A percentile compares a stretch with the other conserved stretches of the same genome.
Evolutionary conservation across 345 rosid species (phyloP).

Genomic region (Dipteronia dyeriana): DNA sequence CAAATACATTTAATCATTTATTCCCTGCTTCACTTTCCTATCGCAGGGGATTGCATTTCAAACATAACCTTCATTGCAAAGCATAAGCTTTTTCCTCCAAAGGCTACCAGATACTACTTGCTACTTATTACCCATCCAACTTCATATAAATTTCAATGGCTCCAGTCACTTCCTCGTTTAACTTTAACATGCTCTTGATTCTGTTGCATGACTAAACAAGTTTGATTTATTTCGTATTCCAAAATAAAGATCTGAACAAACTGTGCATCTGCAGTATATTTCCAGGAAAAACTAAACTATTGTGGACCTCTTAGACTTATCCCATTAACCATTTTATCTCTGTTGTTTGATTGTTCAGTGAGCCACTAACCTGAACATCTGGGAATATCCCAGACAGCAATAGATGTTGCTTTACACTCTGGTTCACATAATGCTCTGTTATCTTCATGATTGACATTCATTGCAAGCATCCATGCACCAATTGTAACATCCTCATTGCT

Average conservation of each 20-base stretch:
- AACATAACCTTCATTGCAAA: background rate
- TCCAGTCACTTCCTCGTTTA: background rate
- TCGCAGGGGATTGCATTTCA: background rate
- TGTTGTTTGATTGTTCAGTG: constrained; percentile 1
- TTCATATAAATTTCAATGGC: background rate
- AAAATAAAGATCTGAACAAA: background rate
- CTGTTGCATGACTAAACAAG: background rate
- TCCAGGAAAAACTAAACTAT: background rate
- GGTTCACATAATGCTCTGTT: constrained; percentile 61
- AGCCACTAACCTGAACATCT: constrained; percentile 81
- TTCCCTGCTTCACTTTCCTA: background rate
- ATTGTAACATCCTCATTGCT: constrained; percentile 96
- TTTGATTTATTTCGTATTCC: background rate
- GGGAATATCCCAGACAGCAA: constrained; percentile 95
- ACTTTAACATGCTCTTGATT: background rate
- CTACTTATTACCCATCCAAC: background rate
- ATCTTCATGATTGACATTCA: constrained; percentile 92
- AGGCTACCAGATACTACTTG: background rate
- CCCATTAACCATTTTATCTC: constrained; percentile 8
- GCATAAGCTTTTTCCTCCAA: background rate
- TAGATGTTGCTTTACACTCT: constrained; percentile 64
- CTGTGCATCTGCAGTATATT: background rate
- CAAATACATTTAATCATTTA: background rate
- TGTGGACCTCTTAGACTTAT: background rate
- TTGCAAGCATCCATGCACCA: constrained; percentile 98